Base-by-base conservation (phyloP, 1,284 basidiomycete species). In the Ganoderma resinaceum region DNA sequence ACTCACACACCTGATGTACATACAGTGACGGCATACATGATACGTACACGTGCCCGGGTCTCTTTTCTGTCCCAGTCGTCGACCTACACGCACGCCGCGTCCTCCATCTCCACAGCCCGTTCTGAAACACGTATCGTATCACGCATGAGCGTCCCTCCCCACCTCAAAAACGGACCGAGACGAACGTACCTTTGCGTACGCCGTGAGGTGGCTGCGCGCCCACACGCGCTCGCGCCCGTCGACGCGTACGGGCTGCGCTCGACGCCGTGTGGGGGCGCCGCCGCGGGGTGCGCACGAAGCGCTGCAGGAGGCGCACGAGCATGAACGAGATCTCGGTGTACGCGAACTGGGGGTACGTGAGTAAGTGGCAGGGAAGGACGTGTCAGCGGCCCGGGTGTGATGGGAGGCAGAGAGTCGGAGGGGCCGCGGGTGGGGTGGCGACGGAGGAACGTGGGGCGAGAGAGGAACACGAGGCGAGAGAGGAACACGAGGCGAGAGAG, bases 291-390 rank as follows among this genome's bases (percentile, higher is more conserved):
- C 16, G 75, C 68, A 8, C 87, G 78, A 91, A 91, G 52, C 79
- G 77, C 77, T 92, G 90, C n/a, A 92, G 77, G 31, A 92, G 79
- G 12, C 89, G 85, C 53, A 91, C 83, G 69, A 91, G 75, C 82
- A 90, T 85, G 79, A 89, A 91, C 2, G 89, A 90, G 74, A 86
- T 85, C 73, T 91, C 89, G 76, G 90, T 90, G 76, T 90, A 91
- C 4, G 91, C 90, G 76, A 90, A 91, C 85, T 91, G 65, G 11
- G 1, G n/a, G 23, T 6, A 37, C n/a, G 20, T n/a, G n/a, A n/a
- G n/a, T n/a, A n/a, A n/a, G n/a, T n/a, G n/a, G n/a, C n/a, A n/a
- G n/a, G n/a, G 4, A 23, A 49, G 40, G 6, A 35, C 53, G 53
- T 16, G 29, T 57, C 53, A 57, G 53, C 53, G 26, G 16, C 8